Percentiles rank a stretch among this genome's conserved stretches.
phyloP scores from a whole-genome alignment of 257 asterid species.

The Solanum lignicaule region DNA sequence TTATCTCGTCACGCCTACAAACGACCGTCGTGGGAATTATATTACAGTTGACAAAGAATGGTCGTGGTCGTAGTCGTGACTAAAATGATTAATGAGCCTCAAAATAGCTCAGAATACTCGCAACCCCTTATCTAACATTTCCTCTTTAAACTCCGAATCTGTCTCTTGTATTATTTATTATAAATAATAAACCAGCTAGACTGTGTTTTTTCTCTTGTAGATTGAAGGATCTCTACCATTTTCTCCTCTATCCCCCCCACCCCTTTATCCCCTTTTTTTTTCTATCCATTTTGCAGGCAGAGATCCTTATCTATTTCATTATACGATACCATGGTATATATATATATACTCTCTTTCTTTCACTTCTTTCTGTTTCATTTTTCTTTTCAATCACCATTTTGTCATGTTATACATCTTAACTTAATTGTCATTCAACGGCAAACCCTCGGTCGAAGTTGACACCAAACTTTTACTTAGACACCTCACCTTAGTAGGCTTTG shows the following conservation, averaged over 20 bases:
- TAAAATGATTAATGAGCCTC: neutral
- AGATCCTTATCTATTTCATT: neutral
- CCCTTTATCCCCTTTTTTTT: neutral
- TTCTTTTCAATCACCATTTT: neutral
- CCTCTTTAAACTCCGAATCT: constrained; percentile 27
- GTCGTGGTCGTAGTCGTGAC: constrained; percentile 24
- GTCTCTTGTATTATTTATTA: constrained; percentile 15
- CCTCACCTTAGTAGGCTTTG: neutral
- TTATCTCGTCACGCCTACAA: too few relatives aligned
- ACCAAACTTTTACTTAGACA: too few relatives aligned
- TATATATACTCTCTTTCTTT: neutral
- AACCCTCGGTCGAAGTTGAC: neutral
- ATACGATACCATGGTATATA: neutral
- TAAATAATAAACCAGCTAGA: constrained; percentile 6
- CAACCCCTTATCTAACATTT: constrained; percentile 23
- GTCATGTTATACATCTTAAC: neutral
- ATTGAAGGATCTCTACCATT: constrained; percentile 28
- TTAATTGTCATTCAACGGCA: neutral
- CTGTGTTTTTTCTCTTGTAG: neutral
- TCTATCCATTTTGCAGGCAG: neutral
- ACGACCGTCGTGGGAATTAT: neutral
- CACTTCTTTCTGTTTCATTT: neutral
- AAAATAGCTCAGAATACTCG: constrained; percentile 17
- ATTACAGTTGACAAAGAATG: constrained; percentile 4
- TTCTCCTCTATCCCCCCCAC: constrained; percentile 1